Conservation (phyloP, 2,329 filamentous ascomycete genomes). For the Pochonia chlamydosporia region DNA sequence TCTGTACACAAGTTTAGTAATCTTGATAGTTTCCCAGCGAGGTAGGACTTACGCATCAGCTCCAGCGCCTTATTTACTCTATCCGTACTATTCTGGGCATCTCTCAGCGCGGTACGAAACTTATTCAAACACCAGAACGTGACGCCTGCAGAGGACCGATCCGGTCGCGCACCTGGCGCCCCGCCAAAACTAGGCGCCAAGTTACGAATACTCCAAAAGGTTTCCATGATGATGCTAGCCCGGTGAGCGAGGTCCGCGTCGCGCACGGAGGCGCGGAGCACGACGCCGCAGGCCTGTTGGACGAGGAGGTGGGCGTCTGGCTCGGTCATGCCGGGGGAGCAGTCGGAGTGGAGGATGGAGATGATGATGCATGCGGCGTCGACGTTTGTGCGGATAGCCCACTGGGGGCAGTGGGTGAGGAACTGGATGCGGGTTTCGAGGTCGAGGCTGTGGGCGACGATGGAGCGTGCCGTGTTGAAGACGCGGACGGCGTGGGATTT, state of each 20-base stretch:
- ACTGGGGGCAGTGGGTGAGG: conserved; percentile 43
- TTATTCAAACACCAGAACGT: conserved; percentile 43
- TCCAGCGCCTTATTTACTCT: conserved; percentile 24
- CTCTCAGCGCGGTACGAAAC: conserved; percentile 38
- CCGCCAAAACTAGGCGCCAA: conserved; percentile 32
- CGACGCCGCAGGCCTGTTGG: conserved; percentile 26
- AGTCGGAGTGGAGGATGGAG: conserved; percentile 40
- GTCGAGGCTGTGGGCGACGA: conserved; percentile 36
- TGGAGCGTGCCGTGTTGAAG: conserved; percentile 41
- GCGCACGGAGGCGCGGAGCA: conserved; percentile 37
- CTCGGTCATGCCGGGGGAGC: conserved; percentile 25
- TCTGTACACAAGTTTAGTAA: conserved; percentile 1
- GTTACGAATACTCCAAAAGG: conserved; percentile 38
- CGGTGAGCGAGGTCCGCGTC: conserved; percentile 44
- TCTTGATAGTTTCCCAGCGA: background rate
- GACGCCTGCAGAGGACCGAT: conserved; percentile 42
- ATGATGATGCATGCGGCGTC: conserved; percentile 40
- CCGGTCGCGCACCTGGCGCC: conserved; percentile 34
- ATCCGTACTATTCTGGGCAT: conserved; percentile 26
- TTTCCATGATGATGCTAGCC: conserved; percentile 40
- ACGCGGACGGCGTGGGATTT: conserved; percentile 39
- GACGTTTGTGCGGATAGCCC: conserved; percentile 41
- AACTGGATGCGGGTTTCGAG: conserved; percentile 35
- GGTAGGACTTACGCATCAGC: conserved; percentile 20
- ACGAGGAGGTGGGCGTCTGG: conserved; percentile 24